A percentile compares a stretch with the other conserved stretches of the same genome.
Evolutionary conservation across 306 rosid species (phyloP).

Genomic region (Castanopsis chinensis): DNA sequence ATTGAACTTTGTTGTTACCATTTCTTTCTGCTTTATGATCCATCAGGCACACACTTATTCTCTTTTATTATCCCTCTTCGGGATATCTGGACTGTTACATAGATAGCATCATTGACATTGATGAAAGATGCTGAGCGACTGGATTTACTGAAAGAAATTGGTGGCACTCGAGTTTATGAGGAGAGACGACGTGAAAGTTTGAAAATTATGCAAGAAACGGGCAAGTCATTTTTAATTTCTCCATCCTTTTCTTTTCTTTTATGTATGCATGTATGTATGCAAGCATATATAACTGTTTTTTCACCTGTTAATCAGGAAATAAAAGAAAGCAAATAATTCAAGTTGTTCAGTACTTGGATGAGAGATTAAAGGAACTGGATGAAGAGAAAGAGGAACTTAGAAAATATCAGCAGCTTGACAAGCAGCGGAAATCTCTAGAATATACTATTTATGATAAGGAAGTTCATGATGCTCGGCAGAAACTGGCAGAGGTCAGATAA

Average conservation of each 20-base stretch:
- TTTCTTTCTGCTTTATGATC: conserved; percentile 6
- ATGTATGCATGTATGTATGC: neutral
- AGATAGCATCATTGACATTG: conserved; percentile 90
- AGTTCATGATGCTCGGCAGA: conserved; percentile 89
- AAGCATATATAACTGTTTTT: neutral
- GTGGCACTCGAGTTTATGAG: conserved; percentile 98
- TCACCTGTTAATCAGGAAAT: conserved; percentile 56
- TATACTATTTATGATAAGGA: conserved; percentile 86
- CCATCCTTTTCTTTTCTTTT: neutral
- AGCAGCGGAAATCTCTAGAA: conserved; percentile 86
- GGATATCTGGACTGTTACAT: conserved; percentile 16
- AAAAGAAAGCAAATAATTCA: conserved; percentile 93
- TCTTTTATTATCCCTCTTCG: neutral
- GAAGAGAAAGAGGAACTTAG: conserved; percentile 97
- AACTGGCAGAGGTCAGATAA: conserved; percentile 70
- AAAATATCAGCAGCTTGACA: conserved; percentile 93
- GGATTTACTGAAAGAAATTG: conserved; percentile 93
- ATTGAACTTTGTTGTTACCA: conserved; percentile 20
- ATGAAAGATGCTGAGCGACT: conserved; percentile 96
- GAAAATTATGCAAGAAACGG: conserved; percentile 97
- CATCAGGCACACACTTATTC: conserved; percentile 3
- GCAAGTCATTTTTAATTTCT: conserved; percentile 35
- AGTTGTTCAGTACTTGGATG: conserved; percentile 97
- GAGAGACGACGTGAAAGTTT: conserved; percentile 96
- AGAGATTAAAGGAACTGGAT: conserved; percentile 88